phyloP scores from a whole-genome alignment of 2,329 filamentous ascomycete genomes.

The Pseudohalonectria lignicola region DNA sequence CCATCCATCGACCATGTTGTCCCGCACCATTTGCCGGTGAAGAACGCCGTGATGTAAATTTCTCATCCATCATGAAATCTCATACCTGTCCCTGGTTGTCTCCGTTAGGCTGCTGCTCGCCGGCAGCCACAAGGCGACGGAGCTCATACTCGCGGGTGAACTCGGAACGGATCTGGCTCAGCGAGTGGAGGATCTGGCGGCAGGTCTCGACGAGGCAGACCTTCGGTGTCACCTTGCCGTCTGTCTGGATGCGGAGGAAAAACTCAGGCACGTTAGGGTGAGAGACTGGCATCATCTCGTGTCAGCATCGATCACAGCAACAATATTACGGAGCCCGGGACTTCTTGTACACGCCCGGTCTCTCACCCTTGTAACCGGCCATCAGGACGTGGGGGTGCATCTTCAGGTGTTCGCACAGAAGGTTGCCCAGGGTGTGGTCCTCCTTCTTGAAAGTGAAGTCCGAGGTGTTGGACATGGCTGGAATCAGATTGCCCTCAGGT shows the following conservation, averaged over 20 bases:
- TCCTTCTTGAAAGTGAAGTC: slow-evolving; percentile 96
- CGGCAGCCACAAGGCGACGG: slow-evolving; percentile 68
- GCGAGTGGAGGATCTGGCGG: slow-evolving; percentile 70
- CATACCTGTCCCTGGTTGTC: too few species aligned
- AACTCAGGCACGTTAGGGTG: slow-evolving; percentile 52
- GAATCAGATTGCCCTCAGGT: too few species aligned
- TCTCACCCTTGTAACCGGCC: slow-evolving; percentile 77
- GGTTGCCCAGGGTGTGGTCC: slow-evolving; percentile 89
- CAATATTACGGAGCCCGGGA: slow-evolving; percentile 10
- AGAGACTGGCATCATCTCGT: slow-evolving; percentile 28
- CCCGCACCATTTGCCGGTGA: too few species aligned
- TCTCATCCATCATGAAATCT: too few species aligned
- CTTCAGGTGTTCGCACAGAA: slow-evolving; percentile 77
- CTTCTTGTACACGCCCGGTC: too few species aligned
- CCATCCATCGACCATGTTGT: too few species aligned
- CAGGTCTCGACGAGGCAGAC: slow-evolving; percentile 75
- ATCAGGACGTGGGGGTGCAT: slow-evolving; percentile 77
- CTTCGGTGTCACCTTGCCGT: slow-evolving; percentile 79
- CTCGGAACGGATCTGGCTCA: slow-evolving; percentile 70
- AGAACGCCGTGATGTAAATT: too few species aligned
- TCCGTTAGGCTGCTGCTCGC: slow-evolving; percentile 37
- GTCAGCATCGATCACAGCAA: slow-evolving; percentile 22
- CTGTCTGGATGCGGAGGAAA: slow-evolving; percentile 77
- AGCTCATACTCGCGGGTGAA: slow-evolving; percentile 90
- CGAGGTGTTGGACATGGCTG: slow-evolving; percentile 86